Evolutionary conservation across 2,329 filamentous ascomycete species (phyloP), one percentile per base, ranked within the genome.

Genomic region (Hypoxylon sp.): DNA sequence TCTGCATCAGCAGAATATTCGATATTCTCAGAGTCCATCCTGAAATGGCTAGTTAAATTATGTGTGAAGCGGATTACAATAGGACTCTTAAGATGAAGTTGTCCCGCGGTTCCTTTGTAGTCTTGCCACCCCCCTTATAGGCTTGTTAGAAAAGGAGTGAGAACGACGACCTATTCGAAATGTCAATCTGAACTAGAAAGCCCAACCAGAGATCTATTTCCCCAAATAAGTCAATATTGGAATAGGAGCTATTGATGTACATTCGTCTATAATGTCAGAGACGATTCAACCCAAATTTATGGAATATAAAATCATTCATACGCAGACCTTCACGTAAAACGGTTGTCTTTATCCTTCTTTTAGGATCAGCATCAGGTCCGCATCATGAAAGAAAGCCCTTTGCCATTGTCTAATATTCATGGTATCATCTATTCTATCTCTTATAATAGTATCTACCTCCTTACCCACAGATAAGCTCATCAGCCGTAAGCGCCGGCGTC

Each of bases 391-490:
- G n/a, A n/a, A 49, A 49, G 13, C 4, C 5, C 3, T 5, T 38
- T 25, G 34, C 11, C 5, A 43, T 51, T 9, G 25, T 21, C 17
- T 30, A 36, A 17, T 32, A 38, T 48, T n/a, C 21, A 19, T 56
- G 32, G 45, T 61, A 61, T 53, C 21, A 21, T 49, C 46, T 65
- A 50, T 43, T 23, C 23, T 34, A 30, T 4, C 25, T 58, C 5
- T 14, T 14, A 14, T 36, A 14, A 14, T 13, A n/a, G 14, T 4
- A 19, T 56, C 65, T 72, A 78, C n/a, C n/a, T n/a, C n/a, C n/a
- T n/a, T n/a, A n/a, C 46, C 75, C 75, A 53, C 71, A 75, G 25
- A 77, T 71, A n/a, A 77, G 60, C 56, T 73, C 68, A 53, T 76
- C 73, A 36, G 46, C 71, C 49, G 66, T 63, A 30, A 71, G 60